Evolutionary conservation across 129 eudicot genomes (phyloP).

Genomic region (Dittrichia graveolens): DNA sequence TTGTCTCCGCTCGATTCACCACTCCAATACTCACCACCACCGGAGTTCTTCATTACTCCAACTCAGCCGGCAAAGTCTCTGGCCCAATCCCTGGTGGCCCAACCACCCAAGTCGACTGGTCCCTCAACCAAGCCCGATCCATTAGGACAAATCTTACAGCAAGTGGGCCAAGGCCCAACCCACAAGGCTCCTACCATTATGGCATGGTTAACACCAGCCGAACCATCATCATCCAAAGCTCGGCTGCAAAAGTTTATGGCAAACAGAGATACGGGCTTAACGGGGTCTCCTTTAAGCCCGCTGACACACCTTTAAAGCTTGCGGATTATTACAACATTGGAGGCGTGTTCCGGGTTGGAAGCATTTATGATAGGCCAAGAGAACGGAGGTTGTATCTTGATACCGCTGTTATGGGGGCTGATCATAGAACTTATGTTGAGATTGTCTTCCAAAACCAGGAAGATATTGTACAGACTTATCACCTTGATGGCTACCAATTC

Average conservation of each 20-base stretch:
- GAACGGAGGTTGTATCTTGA: constrained; percentile 66
- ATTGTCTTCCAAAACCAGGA: constrained; percentile 75
- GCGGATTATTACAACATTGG: constrained; percentile 79
- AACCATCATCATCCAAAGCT: constrained; percentile 72
- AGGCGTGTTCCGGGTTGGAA: constrained; percentile 78
- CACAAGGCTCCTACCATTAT: constrained; percentile 97
- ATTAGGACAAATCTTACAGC: constrained; percentile 89
- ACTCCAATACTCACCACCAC: constrained; percentile 60
- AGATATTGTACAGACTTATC: constrained; percentile 75
- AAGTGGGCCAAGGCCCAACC: constrained; percentile 99
- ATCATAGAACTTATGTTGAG: constrained; percentile 71
- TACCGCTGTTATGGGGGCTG: constrained; percentile 79
- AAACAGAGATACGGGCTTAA: constrained; percentile 87
- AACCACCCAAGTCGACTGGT: constrained; percentile 86
- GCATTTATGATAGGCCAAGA: constrained; percentile 58
- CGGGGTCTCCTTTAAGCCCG: constrained; percentile 69
- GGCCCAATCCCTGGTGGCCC: constrained; percentile 93
- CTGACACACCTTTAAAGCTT: constrained; percentile 86
- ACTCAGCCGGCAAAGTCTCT: constrained; percentile 55
- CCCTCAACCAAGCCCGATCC: constrained; percentile 90
- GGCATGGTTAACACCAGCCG: constrained; percentile 73
- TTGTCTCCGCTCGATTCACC: constrained; percentile 77
- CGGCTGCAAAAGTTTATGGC: constrained; percentile 65
- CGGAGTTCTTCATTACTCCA: constrained; percentile 68
- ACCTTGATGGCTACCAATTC: constrained; percentile 85